Conservation (phyloP, 2,329 filamentous ascomycete genomes). For the Botrytis squamosa region DNA sequence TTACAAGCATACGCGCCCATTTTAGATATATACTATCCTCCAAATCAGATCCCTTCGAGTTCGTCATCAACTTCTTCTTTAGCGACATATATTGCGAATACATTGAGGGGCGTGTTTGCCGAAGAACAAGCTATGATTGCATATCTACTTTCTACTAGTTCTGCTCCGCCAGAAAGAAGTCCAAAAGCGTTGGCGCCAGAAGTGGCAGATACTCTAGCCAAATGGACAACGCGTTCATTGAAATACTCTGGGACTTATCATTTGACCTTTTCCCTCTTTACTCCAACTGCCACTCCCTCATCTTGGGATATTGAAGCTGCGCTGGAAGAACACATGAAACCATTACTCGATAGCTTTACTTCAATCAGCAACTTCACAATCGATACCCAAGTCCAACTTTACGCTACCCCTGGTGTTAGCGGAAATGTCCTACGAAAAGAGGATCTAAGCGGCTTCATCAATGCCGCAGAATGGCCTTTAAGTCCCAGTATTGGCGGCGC, state of each 20-base stretch:
- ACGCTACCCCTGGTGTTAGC: constrained; percentile 69
- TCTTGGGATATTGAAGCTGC: constrained; percentile 89
- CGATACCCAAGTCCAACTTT: constrained; percentile 93
- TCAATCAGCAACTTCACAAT: constrained; percentile 93
- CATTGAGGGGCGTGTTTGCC: constrained; percentile 74
- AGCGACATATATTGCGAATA: constrained; percentile 75
- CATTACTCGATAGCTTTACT: constrained; percentile 74
- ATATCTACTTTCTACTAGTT: constrained; percentile 63
- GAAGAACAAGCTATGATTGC: constrained; percentile 88
- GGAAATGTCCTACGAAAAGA: constrained; percentile 70
- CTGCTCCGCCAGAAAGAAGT: constrained; percentile 50
- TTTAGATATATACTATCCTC: constrained; percentile 75
- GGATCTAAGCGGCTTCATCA: constrained; percentile 91
- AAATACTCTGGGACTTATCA: constrained; percentile 95
- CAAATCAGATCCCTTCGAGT: constrained; percentile 66
- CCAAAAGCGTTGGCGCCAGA: constrained; percentile 51
- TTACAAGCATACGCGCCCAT: constrained; percentile 68
- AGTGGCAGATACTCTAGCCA: constrained; percentile 56
- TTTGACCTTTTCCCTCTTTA: constrained; percentile 92
- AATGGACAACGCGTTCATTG: constrained; percentile 78
- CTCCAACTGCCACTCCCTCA: constrained; percentile 71
- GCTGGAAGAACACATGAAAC: constrained; percentile 75
- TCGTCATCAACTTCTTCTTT: constrained; percentile 68
- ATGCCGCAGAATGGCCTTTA: constrained; percentile 95
- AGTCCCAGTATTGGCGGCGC: constrained; percentile 91